phyloP scores from a whole-genome alignment of 805 yeast genomes.

The Starmerella geochares region DNA sequence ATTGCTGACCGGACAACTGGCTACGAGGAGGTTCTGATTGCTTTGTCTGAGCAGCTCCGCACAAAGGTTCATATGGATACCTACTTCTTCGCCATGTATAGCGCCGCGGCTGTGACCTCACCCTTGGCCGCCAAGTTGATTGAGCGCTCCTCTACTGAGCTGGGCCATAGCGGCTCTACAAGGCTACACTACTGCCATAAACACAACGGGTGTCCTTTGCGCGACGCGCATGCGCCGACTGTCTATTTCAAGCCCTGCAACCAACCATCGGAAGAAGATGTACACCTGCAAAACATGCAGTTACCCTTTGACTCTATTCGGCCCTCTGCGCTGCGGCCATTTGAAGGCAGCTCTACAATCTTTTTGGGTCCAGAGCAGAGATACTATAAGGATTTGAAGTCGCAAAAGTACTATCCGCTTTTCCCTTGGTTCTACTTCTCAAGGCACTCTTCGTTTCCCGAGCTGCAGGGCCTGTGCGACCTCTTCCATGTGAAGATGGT shows the following conservation, averaged over 20 bases:
- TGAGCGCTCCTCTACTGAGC: slow-evolving; percentile 17
- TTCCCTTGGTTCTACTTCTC: slow-evolving; percentile 28
- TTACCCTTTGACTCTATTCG: slow-evolving; percentile 17
- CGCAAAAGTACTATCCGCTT: slow-evolving; percentile 20
- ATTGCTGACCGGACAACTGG: slow-evolving; percentile 39
- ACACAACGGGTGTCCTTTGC: slow-evolving; percentile 11
- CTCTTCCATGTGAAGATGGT: slow-evolving; percentile 17
- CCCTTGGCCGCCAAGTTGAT: slow-evolving; percentile 21
- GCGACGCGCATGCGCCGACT: slow-evolving; percentile 18
- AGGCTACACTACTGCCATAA: slow-evolving; percentile 20
- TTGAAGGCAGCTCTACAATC: slow-evolving; percentile 3
- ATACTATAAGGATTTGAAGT: slow-evolving; percentile 6
- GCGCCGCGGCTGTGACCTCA: slow-evolving; percentile 23
- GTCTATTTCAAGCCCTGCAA: slow-evolving; percentile 22
- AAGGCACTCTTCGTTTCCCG: slow-evolving; percentile 30
- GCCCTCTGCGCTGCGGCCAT: slow-evolving; percentile 6
- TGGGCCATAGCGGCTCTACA: slow-evolving; percentile 6
- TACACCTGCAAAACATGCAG: slow-evolving; percentile 17
- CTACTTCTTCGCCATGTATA: slow-evolving; percentile 25
- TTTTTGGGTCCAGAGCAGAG: slow-evolving; percentile 16
- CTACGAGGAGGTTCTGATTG: slow-evolving; percentile 46
- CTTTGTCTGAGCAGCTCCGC: slow-evolving; percentile 28
- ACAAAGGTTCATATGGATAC: slow-evolving; percentile 31
- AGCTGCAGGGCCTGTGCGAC: slow-evolving; percentile 21
- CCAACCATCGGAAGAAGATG: slow-evolving; percentile 13